Evolutionary conservation across 768 basidiomycete genomes (phyloP), one percentile per base, ranked within the genome.

Genomic region (Tephrocybe sp.): DNA sequence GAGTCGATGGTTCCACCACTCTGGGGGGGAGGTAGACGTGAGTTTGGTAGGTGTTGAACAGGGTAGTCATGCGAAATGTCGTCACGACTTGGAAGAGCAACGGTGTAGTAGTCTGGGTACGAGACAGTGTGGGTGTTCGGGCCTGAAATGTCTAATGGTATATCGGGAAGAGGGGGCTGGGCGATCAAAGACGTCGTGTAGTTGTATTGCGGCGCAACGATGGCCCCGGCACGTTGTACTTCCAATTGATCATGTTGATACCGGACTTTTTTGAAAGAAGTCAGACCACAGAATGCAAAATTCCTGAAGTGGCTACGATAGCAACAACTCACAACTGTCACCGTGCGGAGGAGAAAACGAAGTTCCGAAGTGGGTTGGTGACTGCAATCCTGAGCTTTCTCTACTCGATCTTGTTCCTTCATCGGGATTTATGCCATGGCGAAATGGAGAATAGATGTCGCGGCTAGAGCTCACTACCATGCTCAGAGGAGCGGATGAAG

Each of bases 311-410:
- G 73, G 70, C 59, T 72, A 70, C 70, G 70, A 82, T 78, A 70
- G 66, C 70, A 75, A 72, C 65, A 63, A 72, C 77, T 74, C 66
- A 81, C 77, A 70, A 73, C 70, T 76, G 76, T 78, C 75, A 53
- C 72, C 69, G 70, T 74, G 71, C 48, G 69, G 65, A 54, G 73
- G 65, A 65, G 74, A 70, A 57, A 71, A 76, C 22, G 71, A 70
- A 41, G 76, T 64, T 48, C 71, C 73, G 68, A 85, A 84, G 44
- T 47, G 52, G 5, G 82, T 76, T 57, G 88, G 87, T 2, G 87
- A 88, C 59, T 87, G 85, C 19, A 89, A 68, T 52, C 84, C 86
- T 44, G 87, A 88, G 62, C 84, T 81, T 60, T 87, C 87, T 62
- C 88, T 86, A 65, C 83, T 86, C 19, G 84, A 86, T 68, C 82